These are phyloP conservation scores for Ramalina peruviana DNA, from an alignment of 495 filamentous ascomycete genomes.

Conservation along the genomic window DNA sequence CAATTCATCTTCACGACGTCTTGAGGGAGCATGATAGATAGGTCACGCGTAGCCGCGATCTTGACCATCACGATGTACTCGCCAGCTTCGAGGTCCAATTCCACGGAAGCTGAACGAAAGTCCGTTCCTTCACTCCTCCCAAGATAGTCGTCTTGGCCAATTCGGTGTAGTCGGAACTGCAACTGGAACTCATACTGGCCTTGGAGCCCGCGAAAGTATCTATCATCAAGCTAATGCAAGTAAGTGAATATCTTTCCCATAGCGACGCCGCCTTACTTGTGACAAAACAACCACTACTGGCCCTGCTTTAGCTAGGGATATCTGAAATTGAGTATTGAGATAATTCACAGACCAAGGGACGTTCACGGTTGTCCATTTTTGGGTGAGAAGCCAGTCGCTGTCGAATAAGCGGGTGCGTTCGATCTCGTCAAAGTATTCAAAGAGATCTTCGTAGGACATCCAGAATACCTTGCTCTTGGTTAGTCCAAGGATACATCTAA, in stretches of 20 bases:
- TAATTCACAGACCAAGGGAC: conserved; percentile 58
- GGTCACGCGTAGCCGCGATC: conserved; percentile 39
- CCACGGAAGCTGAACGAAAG: conserved; percentile 49
- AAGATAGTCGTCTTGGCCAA: conserved; percentile 51
- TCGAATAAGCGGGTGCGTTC: conserved; percentile 58
- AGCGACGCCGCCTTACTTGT: conserved; percentile 23
- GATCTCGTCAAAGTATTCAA: conserved; percentile 51
- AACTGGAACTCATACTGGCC: conserved; percentile 51
- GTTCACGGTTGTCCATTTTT: conserved; percentile 51
- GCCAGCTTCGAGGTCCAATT: conserved; percentile 54
- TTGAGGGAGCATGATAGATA: conserved; percentile 32
- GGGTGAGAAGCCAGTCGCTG: conserved; percentile 48
- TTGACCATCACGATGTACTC: conserved; percentile 51
- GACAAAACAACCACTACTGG: conserved; percentile 51
- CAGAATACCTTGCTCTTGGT: conserved; percentile 4
- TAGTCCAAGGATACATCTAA: neutral
- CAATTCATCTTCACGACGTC: conserved; percentile 42
- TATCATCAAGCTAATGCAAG: conserved; percentile 36
- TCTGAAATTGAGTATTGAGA: conserved; percentile 50
- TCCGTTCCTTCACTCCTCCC: conserved; percentile 44
- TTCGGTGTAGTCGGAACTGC: conserved; percentile 50
- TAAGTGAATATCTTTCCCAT: neutral
- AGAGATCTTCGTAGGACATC: conserved; percentile 45
- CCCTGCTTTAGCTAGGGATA: conserved; percentile 38
- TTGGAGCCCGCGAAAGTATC: conserved; percentile 56